Base-by-base conservation (phyloP, 495 filamentous ascomycete species). In the Xanthoparmelia taractica region DNA sequence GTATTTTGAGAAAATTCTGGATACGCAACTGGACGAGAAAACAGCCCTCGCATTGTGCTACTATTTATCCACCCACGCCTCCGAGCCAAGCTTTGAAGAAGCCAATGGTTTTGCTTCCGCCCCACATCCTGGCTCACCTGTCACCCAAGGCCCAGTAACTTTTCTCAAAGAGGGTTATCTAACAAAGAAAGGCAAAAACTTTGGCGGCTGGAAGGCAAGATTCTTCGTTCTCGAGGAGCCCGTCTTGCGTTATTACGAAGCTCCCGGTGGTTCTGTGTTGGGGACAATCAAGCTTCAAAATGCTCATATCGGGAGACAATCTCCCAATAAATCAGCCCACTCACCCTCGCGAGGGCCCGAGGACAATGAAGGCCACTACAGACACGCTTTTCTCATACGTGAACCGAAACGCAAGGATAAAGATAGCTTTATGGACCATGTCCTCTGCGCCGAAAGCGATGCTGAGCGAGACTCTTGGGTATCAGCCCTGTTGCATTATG, bases 331-430 rank as follows among this genome's bases (percentile, higher is more conserved):
- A 63, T 78, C 75, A 63, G 64, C 78, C 52, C 73, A 69, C 47
- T 85, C 89, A 43, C 81, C 87, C 12, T 81, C 85, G 18, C 79
- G 81, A 27, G 74, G 73, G 27, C 82, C 84, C 27, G 86, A 88
- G 47, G 91, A 96, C 63, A 78, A 84, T 43, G 94, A 98, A 52
- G 96, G 94, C 68, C 90, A 97, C 71, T 97, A 96, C 72, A 87
- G 94, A 13, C 94, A 98, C 77, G 94, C 95, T 8, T 97, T 98
- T 74, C 78, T 97, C 55, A 88, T 98, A 59, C 69, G 96, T 45
- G 94, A 98, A 73, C 92, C 92, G 2, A 98, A 97, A 78, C 90
- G 90, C 73, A 98, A 97, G 73, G 95, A 98, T 73, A 90, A 92
- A 8, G 87, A 80, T 23, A 94, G 87, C 67, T 80, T 91, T 48